Evolutionary conservation across 352 stramenopile species (phyloP).

Genomic region (Globisporangium cylindrosporum): DNA sequence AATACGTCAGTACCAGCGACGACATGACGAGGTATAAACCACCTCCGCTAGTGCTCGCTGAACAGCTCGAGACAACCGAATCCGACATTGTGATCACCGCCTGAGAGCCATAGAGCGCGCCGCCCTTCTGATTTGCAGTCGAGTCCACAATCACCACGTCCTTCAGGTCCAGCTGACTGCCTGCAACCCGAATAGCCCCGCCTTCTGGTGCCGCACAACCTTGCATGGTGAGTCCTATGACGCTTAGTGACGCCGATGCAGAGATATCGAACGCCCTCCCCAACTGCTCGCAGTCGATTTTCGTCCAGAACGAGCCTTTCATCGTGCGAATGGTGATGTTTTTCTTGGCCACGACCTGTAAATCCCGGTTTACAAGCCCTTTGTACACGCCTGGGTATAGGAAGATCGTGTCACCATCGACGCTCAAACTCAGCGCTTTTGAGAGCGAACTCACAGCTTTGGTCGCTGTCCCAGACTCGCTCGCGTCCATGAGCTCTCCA

Average conservation of each 20-base stretch:
- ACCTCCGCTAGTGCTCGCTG: conserved; percentile 21
- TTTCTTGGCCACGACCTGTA: conserved; percentile 16
- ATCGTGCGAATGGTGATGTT: conserved; percentile 38
- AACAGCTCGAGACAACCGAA: conserved; percentile 26
- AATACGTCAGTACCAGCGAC: conserved; percentile 4
- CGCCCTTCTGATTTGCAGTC: conserved; percentile 23
- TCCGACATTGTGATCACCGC: conserved; percentile 20
- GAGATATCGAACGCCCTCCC: conserved; percentile 19
- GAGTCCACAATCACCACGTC: conserved; percentile 27
- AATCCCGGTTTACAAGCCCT: conserved; percentile 30
- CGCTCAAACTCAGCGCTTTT: conserved; percentile 36
- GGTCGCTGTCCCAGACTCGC: conserved; percentile 41
- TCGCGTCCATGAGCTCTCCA: conserved; percentile 49
- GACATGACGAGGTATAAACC: conserved; percentile 22
- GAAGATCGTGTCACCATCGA: conserved; percentile 35
- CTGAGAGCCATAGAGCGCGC: conserved; percentile 25
- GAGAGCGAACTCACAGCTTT: conserved; percentile 51
- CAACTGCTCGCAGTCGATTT: conserved; percentile 32
- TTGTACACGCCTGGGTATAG: conserved; percentile 57
- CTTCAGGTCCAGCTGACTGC: conserved; percentile 17
- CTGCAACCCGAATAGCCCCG: conserved; percentile 22
- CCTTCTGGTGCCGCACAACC: conserved; percentile 27
- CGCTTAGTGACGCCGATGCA: conserved; percentile 13
- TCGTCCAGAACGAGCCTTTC: conserved; percentile 49
- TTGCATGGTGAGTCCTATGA: conserved; percentile 43